Conservation (phyloP, 495 filamentous ascomycete genomes). For the Aspergillus affinis region DNA sequence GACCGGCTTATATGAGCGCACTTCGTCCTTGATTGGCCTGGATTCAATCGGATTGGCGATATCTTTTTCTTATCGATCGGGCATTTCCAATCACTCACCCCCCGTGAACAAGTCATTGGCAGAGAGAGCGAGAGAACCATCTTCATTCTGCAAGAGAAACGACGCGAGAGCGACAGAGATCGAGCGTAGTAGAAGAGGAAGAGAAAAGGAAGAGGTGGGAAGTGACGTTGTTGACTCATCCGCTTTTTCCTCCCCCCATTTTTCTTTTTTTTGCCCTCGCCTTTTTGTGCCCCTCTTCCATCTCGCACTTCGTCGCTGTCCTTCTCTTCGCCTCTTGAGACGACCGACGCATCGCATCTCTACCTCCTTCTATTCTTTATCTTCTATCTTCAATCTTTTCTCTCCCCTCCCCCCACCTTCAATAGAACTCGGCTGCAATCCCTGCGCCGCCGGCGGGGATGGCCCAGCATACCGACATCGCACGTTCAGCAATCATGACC, state of each 20-base stretch:
- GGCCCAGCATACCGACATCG: conserved; percentile 41
- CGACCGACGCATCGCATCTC: neutral
- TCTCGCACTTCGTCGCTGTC: neutral
- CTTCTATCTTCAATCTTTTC: neutral
- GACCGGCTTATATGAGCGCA: no score
- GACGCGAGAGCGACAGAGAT: neutral
- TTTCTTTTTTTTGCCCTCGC: conserved; percentile 11
- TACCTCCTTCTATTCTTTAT: neutral
- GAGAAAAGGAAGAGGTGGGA: neutral
- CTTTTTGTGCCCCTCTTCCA: conserved; percentile 7
- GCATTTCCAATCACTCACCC: neutral
- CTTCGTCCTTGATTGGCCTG: neutral
- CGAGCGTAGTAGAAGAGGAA: neutral
- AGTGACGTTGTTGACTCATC: conserved; percentile 35
- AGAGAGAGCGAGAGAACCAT: neutral
- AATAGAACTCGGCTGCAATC: conserved; percentile 16
- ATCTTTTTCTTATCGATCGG: neutral
- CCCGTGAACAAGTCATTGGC: neutral
- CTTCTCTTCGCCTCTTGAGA: neutral
- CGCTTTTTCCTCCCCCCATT: conserved; percentile 11
- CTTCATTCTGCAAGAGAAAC: neutral
- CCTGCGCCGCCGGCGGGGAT: conserved; percentile 25
- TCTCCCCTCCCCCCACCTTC: neutral
- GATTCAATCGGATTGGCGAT: neutral
- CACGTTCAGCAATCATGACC: conserved; percentile 61